Conservation (phyloP, 2,329 filamentous ascomycete genomes). For the Diaporthe ampelina region DNA sequence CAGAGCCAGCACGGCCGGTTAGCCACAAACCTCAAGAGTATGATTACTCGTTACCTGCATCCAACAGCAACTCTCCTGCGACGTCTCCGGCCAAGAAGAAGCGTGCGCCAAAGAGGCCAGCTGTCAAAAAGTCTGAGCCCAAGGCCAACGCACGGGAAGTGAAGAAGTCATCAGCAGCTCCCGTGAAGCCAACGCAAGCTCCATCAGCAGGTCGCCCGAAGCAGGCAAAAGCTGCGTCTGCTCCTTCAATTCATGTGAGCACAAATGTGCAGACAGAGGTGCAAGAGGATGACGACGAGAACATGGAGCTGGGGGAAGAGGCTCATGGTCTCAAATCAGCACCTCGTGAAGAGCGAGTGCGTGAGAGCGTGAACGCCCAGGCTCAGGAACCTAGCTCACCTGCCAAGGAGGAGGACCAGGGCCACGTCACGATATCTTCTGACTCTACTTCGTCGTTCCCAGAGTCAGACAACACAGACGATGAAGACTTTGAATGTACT, state of each 20-base stretch:
- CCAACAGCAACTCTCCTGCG: not conserved
- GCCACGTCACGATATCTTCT: not conserved
- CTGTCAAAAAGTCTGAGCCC: not conserved
- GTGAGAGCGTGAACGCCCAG: too few relatives aligned
- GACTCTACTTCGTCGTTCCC: not conserved
- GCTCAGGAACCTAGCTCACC: not conserved
- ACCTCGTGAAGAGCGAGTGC: not conserved
- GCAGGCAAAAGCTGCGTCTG: not conserved
- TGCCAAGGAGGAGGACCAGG: not conserved
- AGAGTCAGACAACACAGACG: not conserved
- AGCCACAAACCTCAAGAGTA: not conserved
- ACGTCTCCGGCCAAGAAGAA: not conserved
- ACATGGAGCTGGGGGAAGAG: not conserved
- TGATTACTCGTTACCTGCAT: constrained; percentile 1
- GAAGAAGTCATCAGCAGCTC: not conserved
- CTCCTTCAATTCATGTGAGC: too few relatives aligned
- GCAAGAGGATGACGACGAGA: not conserved
- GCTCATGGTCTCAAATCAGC: not conserved
- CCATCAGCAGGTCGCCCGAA: not conserved
- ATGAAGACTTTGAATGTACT: constrained; percentile 23
- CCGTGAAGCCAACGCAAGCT: not conserved
- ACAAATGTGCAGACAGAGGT: not conserved
- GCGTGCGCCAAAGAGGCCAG: not conserved
- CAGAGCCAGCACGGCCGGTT: not conserved
- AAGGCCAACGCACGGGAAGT: not conserved